Evolutionary conservation across 139 green algal species (phyloP).

Genomic region (Closterium sp.): DNA sequence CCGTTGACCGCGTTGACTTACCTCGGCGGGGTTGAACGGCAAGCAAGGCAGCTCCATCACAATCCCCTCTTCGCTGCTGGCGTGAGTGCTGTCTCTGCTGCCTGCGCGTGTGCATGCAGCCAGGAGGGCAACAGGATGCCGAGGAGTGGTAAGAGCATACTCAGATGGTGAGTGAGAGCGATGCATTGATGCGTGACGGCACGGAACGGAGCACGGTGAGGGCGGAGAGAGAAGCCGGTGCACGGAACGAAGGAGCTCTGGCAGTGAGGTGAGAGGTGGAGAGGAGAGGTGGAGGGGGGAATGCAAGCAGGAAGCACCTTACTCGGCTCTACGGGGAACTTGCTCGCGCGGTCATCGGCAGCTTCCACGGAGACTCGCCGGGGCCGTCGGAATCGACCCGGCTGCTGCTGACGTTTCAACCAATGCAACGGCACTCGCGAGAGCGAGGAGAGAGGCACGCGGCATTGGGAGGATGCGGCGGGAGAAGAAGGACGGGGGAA

Average conservation of each 20-base stretch:
- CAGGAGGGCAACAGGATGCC: background rate
- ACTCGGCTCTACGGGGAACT: background rate
- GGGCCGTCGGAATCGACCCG: background rate
- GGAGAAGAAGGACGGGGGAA: background rate
- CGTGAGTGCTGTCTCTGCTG: background rate
- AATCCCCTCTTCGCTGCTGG: background rate
- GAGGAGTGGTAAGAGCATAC: background rate
- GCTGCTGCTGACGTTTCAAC: background rate
- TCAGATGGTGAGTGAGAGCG: background rate
- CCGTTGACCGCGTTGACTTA: background rate
- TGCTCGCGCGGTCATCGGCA: background rate
- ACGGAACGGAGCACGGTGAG: background rate
- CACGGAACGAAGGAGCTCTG: background rate
- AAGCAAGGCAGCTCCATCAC: slow-evolving; percentile 39
- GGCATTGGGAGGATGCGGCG: background rate
- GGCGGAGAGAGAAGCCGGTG: background rate
- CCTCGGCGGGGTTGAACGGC: slow-evolving; percentile 45
- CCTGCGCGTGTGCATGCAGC: background rate
- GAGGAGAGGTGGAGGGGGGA: background rate
- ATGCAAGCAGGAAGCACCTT: background rate
- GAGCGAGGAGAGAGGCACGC: background rate
- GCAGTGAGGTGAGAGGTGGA: background rate
- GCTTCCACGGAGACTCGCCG: background rate
- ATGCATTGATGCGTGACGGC: background rate
- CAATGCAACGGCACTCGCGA: background rate